Evolutionary conservation across 1,284 basidiomycete species (phyloP), one percentile per base, ranked within the genome.

Genomic region (Boletus semigastroideus): DNA sequence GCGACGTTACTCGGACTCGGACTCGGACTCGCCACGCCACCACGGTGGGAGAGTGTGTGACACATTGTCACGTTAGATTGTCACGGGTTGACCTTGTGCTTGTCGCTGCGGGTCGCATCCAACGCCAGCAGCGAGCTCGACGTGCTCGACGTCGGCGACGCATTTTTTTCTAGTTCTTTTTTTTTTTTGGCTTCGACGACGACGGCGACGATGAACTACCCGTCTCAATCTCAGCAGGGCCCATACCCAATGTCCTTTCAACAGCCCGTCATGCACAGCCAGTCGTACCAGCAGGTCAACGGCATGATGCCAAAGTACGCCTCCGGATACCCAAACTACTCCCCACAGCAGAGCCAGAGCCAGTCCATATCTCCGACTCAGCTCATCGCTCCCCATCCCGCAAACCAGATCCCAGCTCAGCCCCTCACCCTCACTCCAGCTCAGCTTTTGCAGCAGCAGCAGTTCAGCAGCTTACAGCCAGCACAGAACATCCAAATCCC

Each of bases 401-500:
- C 34, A 1, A 48, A 51, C 41, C 63, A 62, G 50, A 31, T 48
- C 19, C 53, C 49, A 3, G 3, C 49, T n/a, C 56, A 65, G 36
- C 51, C 46, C 1, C 66, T 70, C 53, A 67, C 63, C 1, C 56
- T 69, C 52, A 66, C 65, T 0, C 65, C 65, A 16, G 65, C 65
- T 0, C 65, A 67, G 46, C 64, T 67, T 12, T 58, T 67, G 10
- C 65, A 65, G 4, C 65, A 67, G 37, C 65, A 67, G 36, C 65
- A 69, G 43, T 48, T 60, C 11, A 40, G 43, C 39, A 46, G 33
- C 34, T 51, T 56, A 31, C 57, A 49, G 39, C 31, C 31, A 8
- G 19, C 25, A 22, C 48, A 49, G 25, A 49, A 49, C 40, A 49
- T 49, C 2, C 41, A 25, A 13, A 51, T 51, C 31, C 16, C 49